phyloP scores from a whole-genome alignment of 257 asterid genomes.

The Penstemon newberryi region DNA sequence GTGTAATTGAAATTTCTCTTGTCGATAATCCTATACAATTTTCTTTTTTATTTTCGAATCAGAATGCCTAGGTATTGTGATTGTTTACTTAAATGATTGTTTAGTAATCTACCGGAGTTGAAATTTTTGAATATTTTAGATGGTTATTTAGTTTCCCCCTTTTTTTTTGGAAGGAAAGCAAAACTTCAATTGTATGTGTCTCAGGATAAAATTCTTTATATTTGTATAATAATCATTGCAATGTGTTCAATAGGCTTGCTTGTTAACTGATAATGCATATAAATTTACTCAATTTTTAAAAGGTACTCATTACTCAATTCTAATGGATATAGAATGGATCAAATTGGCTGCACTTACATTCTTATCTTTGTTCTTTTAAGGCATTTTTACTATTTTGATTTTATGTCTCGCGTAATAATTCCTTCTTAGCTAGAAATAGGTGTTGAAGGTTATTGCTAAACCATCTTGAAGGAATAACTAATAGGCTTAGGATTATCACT shows the following conservation, averaged over 20 bases:
- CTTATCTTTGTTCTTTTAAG: not conserved
- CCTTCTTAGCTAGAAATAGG: not conserved
- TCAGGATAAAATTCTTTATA: not conserved
- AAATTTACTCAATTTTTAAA: not conserved
- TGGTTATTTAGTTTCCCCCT: conserved; percentile 1
- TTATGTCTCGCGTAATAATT: not conserved
- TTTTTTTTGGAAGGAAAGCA: not conserved
- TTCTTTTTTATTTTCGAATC: not conserved
- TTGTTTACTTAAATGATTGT: not conserved
- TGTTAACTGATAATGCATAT: not conserved
- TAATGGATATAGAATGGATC: too few relatives aligned
- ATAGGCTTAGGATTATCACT: not conserved
- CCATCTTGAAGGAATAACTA: not conserved
- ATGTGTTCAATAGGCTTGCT: not conserved
- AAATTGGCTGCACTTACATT: too few relatives aligned
- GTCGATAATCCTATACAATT: not conserved
- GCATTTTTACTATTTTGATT: not conserved
- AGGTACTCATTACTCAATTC: too few relatives aligned
- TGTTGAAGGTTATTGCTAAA: not conserved
- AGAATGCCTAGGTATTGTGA: not conserved
- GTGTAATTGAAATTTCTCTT: too few relatives aligned
- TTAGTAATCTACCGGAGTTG: not conserved
- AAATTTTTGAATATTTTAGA: not conserved
- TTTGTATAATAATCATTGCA: not conserved
- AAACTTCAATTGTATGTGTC: conserved; percentile 3